Evolutionary conservation across 306 rosid species (phyloP), one percentile per base, ranked within the genome.

Genomic region (Pyrus betulifolia): DNA sequence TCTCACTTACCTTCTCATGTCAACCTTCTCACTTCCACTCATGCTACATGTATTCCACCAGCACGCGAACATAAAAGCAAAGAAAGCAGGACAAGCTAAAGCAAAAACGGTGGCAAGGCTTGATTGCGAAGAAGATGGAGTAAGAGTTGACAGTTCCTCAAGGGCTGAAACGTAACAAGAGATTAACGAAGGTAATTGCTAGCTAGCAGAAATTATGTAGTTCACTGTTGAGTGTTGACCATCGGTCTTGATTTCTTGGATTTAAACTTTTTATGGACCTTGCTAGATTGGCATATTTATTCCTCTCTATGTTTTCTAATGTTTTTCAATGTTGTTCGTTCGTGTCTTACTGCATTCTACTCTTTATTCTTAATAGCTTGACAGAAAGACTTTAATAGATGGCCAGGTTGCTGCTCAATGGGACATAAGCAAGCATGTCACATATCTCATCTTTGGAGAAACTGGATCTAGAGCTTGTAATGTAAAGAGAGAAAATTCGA

Each of bases 381-480:
- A 82, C 70, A 70, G 60, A 25, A 78, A 81, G 82, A 77, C 83
- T 60, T 81, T 76, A 19, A 69, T 57, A 76, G 79, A 57, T 62
- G 74, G 61, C 57, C 79, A 79, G 35, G 84, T 59, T 59, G 67
- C 83, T 38, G 63, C 84, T 58, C 80, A 62, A 82, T 84, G 80
- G 74, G 81, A 25, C 27, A 25, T 25, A 25, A 25, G 0, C 1
- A 33, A 63, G 71, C 64, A 66, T 54, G 70, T 83, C 82, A 21
- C 80, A 82, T 69, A 74, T 73, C 67, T 80, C 91, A 69, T 80
- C 79, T 55, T 70, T 74, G 70, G 79, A 82, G 81, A 87, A 82
- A 83, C 75, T 90, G 84, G 92, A 95, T 82, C 70, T 90, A 69
- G 96, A 95, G 77, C 87, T 79, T 63, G 81, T 90, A 77, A 88